These are phyloP conservation scores for Dactylellina haptotyla DNA, from an alignment of 2,329 filamentous ascomycete genomes.

Conservation along the genomic window DNA sequence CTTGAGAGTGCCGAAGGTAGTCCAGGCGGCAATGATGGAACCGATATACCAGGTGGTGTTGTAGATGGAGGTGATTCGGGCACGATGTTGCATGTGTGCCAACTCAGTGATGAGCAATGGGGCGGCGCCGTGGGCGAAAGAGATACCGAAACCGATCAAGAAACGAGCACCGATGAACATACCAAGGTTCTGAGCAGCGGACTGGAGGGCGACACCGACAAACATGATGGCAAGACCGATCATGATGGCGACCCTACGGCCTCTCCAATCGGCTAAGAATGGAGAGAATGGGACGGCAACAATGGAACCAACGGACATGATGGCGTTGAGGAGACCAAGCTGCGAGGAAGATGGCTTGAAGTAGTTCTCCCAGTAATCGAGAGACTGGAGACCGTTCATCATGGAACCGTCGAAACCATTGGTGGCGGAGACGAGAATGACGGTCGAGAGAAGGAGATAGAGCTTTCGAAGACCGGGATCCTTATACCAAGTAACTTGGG, in stretches of 20 bases:
- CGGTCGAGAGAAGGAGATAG: conserved; percentile 59
- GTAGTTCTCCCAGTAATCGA: conserved; percentile 63
- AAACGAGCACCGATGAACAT: conserved; percentile 64
- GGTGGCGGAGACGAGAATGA: conserved; percentile 60
- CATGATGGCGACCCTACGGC: conserved; percentile 65
- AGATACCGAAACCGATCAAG: conserved; percentile 61
- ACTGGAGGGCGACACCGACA: conserved; percentile 63
- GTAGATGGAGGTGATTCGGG: conserved; percentile 65
- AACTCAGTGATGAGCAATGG: conserved; percentile 64
- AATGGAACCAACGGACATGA: conserved; percentile 66
- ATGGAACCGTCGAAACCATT: conserved; percentile 64
- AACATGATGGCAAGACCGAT: conserved; percentile 65
- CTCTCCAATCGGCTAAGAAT: conserved; percentile 65
- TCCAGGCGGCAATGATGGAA: conserved; percentile 64
- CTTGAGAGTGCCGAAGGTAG: conserved; percentile 63
- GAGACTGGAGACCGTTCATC: conserved; percentile 65
- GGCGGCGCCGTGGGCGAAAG: conserved; percentile 62
- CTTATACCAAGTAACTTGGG: conserved; percentile 59
- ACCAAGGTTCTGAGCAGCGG: conserved; percentile 61
- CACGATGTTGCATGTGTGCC: conserved; percentile 66
- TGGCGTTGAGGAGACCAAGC: conserved; percentile 64
- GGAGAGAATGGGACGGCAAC: conserved; percentile 65
- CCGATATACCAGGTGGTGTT: conserved; percentile 65
- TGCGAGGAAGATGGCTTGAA: conserved; percentile 56
- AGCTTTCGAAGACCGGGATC: conserved; percentile 59